phyloP scores from a whole-genome alignment of 2,329 filamentous ascomycete species.

The Ophiocordyceps robertsii region DNA sequence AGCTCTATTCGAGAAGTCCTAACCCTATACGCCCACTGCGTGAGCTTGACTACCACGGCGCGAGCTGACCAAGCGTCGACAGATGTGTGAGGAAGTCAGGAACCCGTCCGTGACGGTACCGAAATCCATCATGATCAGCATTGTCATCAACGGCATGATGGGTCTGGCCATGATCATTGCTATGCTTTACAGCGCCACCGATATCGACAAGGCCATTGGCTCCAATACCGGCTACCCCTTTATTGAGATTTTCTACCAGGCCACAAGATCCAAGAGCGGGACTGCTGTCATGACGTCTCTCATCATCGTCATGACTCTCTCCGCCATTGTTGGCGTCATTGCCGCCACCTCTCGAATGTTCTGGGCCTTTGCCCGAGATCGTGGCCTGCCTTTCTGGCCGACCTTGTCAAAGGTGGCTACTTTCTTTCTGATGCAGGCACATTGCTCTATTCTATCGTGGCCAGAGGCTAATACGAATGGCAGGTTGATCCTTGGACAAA shows the following conservation, averaged over 20 bases:
- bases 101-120: conserved; percentile 37
- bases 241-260: conserved; percentile 42
- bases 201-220: conserved; percentile 28
- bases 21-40: conserved; percentile 17
- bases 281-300: conserved; percentile 36
- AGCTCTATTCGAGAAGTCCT: background rate
- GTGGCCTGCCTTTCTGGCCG: conserved; percentile 16
- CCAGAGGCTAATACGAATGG: background rate
- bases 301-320: conserved; percentile 32
- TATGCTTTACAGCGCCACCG: conserved; percentile 38
- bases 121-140: conserved; percentile 31
- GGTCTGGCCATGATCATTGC: conserved; percentile 45
- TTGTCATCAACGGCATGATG: conserved; percentile 35
- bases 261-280: conserved; percentile 30
- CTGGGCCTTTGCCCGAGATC: conserved; percentile 34
- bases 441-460: background rate
- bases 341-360: conserved; percentile 43
- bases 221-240: conserved; percentile 40
- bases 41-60: conserved; percentile 11
- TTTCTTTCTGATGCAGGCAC: background rate
- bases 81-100: conserved; percentile 32
- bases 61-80: conserved; percentile 30
- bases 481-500: conserved; percentile 10
- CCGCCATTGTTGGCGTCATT: conserved; percentile 37
- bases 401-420: conserved; percentile 11